Conservation (phyloP, 2,329 filamentous ascomycete species). For the Phialophora tarda region DNA sequence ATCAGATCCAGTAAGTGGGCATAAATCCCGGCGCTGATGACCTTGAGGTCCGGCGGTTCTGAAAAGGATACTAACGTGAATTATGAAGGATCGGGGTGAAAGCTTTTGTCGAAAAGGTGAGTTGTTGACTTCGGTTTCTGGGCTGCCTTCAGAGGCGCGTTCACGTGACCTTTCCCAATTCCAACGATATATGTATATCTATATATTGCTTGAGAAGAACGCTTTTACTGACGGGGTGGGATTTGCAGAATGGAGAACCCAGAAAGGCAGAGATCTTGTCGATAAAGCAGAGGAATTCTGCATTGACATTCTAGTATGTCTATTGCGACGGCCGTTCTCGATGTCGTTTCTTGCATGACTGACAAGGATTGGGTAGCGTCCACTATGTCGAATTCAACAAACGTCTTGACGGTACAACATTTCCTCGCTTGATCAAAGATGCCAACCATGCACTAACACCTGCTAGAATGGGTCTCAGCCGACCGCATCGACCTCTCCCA, state of each 20-base stretch:
- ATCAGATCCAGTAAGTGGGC: conserved; percentile 73
- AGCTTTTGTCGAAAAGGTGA: conserved; percentile 71
- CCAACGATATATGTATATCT: conserved; percentile 1
- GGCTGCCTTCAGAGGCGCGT: neutral
- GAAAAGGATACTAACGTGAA: conserved; percentile 40
- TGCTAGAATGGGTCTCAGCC: conserved; percentile 84
- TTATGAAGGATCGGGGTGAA: conserved; percentile 67
- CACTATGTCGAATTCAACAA: conserved; percentile 99
- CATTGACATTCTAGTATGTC: conserved; percentile 77
- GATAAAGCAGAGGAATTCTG: conserved; percentile 86
- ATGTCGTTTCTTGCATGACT: conserved; percentile 23
- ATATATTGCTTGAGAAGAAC: neutral
- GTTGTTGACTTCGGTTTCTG: conserved; percentile 2
- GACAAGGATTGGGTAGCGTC: conserved; percentile 57
- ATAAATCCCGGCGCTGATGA: conserved; percentile 9
- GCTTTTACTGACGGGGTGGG: neutral
- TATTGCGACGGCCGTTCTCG: neutral
- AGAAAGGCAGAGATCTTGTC: conserved; percentile 96
- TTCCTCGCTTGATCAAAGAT: conserved; percentile 3
- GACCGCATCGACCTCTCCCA: conserved; percentile 82
- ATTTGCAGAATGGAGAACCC: conserved; percentile 72
- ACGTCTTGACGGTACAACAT: conserved; percentile 62
- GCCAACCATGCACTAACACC: conserved; percentile 46
- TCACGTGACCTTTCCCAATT: conserved; percentile 35
- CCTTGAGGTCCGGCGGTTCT: conserved; percentile 23